Percentiles rank a stretch among this genome's conserved stretches.
Conservation (phyloP, 495 filamentous ascomycete species). For the Penicillium macrosclerotiorum region DNA sequence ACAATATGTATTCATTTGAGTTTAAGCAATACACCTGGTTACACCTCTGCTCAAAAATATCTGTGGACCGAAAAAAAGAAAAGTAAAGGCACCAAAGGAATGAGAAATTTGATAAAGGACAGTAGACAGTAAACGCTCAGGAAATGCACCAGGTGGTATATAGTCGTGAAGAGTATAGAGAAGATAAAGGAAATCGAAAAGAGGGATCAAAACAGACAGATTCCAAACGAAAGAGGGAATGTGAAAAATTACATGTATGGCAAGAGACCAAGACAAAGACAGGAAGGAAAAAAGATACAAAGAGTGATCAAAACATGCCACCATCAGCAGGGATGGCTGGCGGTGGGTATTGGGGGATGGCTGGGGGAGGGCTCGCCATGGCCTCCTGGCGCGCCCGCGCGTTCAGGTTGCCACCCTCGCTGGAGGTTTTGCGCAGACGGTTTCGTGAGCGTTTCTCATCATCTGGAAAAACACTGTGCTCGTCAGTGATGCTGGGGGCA, state of each 20-base stretch:
- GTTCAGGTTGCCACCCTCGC: conserved; percentile 45
- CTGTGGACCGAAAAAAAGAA: conserved; percentile 3
- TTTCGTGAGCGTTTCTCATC: conserved; percentile 53
- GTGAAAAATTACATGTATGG: neutral
- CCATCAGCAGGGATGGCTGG: conserved; percentile 40
- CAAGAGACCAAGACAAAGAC: conserved; percentile 1
- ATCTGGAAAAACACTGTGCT: conserved; percentile 47
- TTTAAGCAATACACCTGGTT: conserved; percentile 12
- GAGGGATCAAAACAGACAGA: conserved; percentile 15
- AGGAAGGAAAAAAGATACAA: conserved; percentile 6
- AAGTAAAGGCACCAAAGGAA: conserved; percentile 7
- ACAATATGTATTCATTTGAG: conserved; percentile 11
- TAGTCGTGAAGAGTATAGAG: conserved; percentile 20
- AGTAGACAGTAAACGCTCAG: conserved; percentile 16
- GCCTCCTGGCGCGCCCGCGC: conserved; percentile 42
- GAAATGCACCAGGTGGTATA: conserved; percentile 29
- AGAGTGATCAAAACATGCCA: conserved; percentile 40
- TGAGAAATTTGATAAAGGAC: conserved; percentile 7
- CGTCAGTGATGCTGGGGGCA: conserved; percentile 35
- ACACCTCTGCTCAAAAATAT: conserved; percentile 15
- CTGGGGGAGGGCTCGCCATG: conserved; percentile 31
- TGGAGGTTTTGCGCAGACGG: conserved; percentile 53
- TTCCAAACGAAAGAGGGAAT: conserved; percentile 6
- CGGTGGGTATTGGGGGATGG: conserved; percentile 38
- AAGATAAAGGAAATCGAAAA: conserved; percentile 17